phyloP scores from a whole-genome alignment of 2,329 filamentous ascomycete species.

The Dactylonectria macrodidyma region DNA sequence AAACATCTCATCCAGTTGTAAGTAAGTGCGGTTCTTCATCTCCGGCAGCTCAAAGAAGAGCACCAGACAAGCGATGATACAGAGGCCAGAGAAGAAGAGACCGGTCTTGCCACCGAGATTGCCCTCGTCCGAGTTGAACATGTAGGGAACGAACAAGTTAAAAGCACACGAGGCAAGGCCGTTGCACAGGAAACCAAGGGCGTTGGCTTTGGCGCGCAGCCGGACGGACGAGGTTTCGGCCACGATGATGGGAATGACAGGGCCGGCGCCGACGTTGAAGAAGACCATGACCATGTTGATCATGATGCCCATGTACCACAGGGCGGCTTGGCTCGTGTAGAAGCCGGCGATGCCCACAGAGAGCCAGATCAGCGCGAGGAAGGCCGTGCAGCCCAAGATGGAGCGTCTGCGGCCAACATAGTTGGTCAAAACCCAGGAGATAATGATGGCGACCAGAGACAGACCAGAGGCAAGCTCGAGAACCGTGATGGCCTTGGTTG shows the following conservation, averaged over 20 bases:
- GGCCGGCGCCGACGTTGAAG: background rate
- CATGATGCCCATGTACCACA: background rate
- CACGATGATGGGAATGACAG: background rate
- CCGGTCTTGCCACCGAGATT: constrained; percentile 3
- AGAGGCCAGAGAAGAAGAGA: background rate
- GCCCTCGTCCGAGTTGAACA: constrained; percentile 6
- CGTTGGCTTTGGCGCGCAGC: constrained; percentile 1
- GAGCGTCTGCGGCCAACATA: background rate
- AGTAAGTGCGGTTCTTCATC: background rate
- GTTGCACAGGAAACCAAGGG: background rate
- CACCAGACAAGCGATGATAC: background rate
- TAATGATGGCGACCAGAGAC: background rate
- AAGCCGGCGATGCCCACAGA: constrained; percentile 6
- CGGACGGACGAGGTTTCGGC: background rate
- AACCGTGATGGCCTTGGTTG: background rate
- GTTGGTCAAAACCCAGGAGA: background rate
- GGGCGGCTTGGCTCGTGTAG: background rate
- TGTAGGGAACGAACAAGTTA: background rate
- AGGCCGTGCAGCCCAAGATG: background rate
- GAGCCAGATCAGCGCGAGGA: background rate
- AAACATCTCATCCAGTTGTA: background rate
- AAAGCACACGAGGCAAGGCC: background rate
- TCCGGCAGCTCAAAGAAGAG: constrained; percentile 1
- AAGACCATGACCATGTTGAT: background rate
- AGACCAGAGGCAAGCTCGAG: background rate